Base-by-base conservation (phyloP, 768 basidiomycete species). In the Boletus reticuloceps region DNA sequence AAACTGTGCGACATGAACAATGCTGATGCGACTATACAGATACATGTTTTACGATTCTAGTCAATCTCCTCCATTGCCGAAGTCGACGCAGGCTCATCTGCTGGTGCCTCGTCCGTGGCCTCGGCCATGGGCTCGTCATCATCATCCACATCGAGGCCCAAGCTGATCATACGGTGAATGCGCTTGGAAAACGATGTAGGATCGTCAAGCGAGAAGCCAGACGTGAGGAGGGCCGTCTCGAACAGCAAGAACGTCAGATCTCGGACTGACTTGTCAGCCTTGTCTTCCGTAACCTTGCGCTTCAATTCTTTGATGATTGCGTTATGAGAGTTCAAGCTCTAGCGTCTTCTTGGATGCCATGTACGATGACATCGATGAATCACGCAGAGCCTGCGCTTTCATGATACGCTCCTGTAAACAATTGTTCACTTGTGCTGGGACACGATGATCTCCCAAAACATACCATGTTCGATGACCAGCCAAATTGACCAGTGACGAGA, bases 401-500 rank as follows among this genome's bases (percentile, higher is more conserved):
- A 98, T 98, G 80, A 98, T 97, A 75, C 95, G 88, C 74, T 95
- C 91, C 85, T 86, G 63, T 41, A 66, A 0, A 37, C 34, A 19
- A 31, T 36, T 29, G 14, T 49, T 65, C 12, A 64, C 34, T 20
- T 14, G 42, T 32, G 20, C 20, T 48, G 20, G 10, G 5, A 14
- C 49, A 20, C 9, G 5, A 29, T 5, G 10, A 32, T 25, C 14
- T 34, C 41, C 29, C 53, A 16, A 22, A 29, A 72, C 81, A 44
- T 59, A 86, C 89, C 96, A 98, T 98, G 82, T 98, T 98, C 53
- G 95, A 94, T 27, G 94, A 97, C 96, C 96, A 99, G 53, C 96
- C 97, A 76, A 98, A 99, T 74, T 98, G 95, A 54, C 96, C 96
- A 56, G 97, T 98, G 69, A 98, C 94, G 66, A 96, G 87, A 43